These are phyloP conservation scores for Gossypium trilobum DNA, from an alignment of 441 rosid genomes.

Conservation along the genomic window DNA sequence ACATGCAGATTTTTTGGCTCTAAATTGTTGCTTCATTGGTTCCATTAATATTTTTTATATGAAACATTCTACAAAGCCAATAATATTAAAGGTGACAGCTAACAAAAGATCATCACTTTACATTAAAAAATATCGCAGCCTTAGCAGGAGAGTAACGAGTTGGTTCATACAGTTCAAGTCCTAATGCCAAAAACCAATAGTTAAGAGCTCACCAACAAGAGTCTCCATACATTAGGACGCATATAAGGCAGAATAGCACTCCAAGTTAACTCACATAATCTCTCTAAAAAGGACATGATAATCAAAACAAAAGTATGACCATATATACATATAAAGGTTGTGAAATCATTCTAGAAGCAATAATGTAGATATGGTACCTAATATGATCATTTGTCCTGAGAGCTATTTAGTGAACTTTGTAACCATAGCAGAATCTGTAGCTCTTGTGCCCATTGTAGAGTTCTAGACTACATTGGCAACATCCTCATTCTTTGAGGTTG, in stretches of 20 bases:
- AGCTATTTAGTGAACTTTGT: slow-evolving; percentile 72
- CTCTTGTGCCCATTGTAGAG: slow-evolving; percentile 53
- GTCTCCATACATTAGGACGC: not conserved
- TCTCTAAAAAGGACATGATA: not conserved
- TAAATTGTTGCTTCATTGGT: not conserved
- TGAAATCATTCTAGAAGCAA: not conserved
- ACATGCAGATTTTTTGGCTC: not conserved
- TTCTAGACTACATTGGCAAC: slow-evolving; percentile 28
- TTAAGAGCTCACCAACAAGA: not conserved
- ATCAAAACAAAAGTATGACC: not conserved
- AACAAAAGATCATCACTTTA: not conserved
- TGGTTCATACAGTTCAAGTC: not conserved
- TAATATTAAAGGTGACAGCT: not conserved
- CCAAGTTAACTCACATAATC: not conserved
- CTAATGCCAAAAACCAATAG: not conserved
- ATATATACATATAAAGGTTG: not conserved
- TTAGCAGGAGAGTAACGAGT: not conserved
- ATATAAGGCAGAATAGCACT: not conserved
- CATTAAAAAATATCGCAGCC: not conserved
- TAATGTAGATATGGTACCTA: slow-evolving; percentile 41
- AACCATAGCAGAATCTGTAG: slow-evolving; percentile 74
- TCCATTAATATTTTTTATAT: not conserved
- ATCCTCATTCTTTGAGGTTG: slow-evolving; percentile 36
- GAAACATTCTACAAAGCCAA: not conserved
- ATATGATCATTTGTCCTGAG: slow-evolving; percentile 52